Conservation (phyloP, 108 stramenopile genomes). For the Epithemia pelagica region DNA sequence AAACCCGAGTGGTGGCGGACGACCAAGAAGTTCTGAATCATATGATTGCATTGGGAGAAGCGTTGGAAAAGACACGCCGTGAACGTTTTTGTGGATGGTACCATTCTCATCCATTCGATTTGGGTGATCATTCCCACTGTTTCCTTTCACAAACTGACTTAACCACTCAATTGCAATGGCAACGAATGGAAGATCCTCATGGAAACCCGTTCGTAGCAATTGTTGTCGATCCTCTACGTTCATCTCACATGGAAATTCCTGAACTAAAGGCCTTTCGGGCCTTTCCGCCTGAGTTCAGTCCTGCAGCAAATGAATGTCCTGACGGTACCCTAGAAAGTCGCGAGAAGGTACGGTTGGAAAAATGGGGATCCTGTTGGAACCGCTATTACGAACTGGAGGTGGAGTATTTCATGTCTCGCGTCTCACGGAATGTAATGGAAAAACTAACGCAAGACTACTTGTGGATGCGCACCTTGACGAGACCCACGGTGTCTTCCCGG, state of each 20-base stretch:
- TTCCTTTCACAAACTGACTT: constrained; percentile 93
- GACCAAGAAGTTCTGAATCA: constrained; percentile 92
- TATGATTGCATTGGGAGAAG: constrained; percentile 94
- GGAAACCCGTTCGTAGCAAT: constrained; percentile 97
- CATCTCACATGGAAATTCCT: constrained; percentile 53
- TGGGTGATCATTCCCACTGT: constrained; percentile 83
- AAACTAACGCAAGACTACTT: constrained; percentile 79
- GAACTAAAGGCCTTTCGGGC: constrained; percentile 96
- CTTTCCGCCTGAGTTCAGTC: constrained; percentile 87
- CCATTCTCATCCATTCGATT: constrained; percentile 97
- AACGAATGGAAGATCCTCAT: constrained; percentile 91
- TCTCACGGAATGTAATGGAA: constrained; percentile 47
- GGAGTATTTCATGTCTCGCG: constrained; percentile 77
- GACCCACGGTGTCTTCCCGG: neutral
- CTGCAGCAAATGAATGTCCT: constrained; percentile 71
- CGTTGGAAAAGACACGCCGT: constrained; percentile 80
- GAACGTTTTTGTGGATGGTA: constrained; percentile 97
- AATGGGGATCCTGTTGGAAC: constrained; percentile 96
- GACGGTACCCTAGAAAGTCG: constrained; percentile 72
- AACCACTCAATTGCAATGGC: constrained; percentile 93
- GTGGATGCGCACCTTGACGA: constrained; percentile 76
- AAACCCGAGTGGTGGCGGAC: constrained; percentile 93
- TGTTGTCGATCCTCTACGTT: constrained; percentile 88
- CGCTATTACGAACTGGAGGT: constrained; percentile 89
- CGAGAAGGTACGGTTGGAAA: constrained; percentile 71